A percentile compares a stretch with the other conserved stretches of the same genome.
Conservation (phyloP, 176 grass and related monocot genomes). For the Carex scoparia region DNA sequence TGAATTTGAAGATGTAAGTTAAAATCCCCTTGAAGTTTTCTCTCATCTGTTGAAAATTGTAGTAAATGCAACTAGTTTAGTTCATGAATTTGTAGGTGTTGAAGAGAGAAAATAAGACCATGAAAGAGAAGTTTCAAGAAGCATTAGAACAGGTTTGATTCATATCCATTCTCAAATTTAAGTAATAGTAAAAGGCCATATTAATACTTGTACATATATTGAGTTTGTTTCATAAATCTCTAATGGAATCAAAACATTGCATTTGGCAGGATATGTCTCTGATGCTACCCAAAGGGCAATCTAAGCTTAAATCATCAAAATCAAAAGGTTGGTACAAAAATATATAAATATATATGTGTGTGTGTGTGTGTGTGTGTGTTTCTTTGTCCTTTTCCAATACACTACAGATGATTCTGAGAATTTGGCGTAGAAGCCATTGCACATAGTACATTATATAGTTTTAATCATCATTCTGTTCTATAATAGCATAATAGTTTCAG, state of each 20-base stretch:
- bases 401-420: neutral
- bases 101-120: slow-evolving; percentile 63
- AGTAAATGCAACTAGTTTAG: slow-evolving; percentile 17
- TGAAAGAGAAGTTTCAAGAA: slow-evolving; percentile 53
- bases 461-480: neutral
- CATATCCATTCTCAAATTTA: slow-evolving; percentile 17
- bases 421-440: neutral
- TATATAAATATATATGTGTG: neutral
- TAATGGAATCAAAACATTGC: slow-evolving; percentile 30
- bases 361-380: too few species aligned
- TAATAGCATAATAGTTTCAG: neutral
- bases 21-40: neutral
- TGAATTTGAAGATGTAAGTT: slow-evolving; percentile 81
- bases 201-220: slow-evolving; percentile 18
- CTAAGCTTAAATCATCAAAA: slow-evolving; percentile 28
- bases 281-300: slow-evolving; percentile 30
- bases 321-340: neutral
- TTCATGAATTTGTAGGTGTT: slow-evolving; percentile 47
- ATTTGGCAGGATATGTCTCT: slow-evolving; percentile 16
- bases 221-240: slow-evolving; percentile 19
- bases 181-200: neutral
- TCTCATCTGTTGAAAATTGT: neutral
- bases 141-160: slow-evolving; percentile 49
- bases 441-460: neutral
- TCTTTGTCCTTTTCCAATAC: neutral